Conservation (phyloP, 2,329 filamentous ascomycete species). For the Arthrobotrys iridis region DNA sequence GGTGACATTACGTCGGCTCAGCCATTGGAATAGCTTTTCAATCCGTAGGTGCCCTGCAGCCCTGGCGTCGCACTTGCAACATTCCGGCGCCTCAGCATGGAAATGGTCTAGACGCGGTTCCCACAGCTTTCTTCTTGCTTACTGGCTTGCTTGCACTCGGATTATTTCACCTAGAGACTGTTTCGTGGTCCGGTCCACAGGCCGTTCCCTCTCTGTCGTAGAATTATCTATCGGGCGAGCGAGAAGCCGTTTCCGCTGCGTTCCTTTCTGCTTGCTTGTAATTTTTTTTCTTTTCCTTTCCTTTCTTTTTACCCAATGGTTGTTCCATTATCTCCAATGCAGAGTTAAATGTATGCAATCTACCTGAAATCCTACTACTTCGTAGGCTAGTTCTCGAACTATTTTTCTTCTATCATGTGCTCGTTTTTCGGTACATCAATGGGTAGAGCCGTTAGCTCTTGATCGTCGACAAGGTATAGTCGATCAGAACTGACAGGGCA, state of each 20-base stretch:
- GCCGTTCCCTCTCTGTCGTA: not conserved
- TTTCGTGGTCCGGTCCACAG: not conserved
- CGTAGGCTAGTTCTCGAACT: not conserved
- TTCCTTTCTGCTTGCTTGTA: not conserved
- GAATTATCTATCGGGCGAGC: slow-evolving; percentile 10
- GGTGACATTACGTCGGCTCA: slow-evolving; percentile 34
- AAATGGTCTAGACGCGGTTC: slow-evolving; percentile 18
- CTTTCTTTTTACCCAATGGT: not conserved
- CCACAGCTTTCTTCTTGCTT: not conserved
- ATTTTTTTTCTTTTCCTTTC: slow-evolving; percentile 2
- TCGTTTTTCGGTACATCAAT: slow-evolving; percentile 43
- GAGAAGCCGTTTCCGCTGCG: slow-evolving; percentile 28
- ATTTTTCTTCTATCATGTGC: slow-evolving; percentile 26
- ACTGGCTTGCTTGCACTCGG: not conserved
- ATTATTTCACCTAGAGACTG: slow-evolving; percentile 16
- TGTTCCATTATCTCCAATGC: slow-evolving; percentile 17
- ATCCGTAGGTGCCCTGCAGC: slow-evolving; percentile 27
- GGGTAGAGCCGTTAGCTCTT: slow-evolving; percentile 25
- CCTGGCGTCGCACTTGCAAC: not conserved
- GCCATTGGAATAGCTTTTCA: not conserved
- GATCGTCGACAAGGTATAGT: slow-evolving; percentile 42
- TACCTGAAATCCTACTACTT: slow-evolving; percentile 26
- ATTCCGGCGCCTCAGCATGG: slow-evolving; percentile 25
- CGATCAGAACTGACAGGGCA: slow-evolving; percentile 25
- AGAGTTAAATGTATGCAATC: slow-evolving; percentile 23